Evolutionary conservation across 192 early-diverging fungal genomes (phyloP).

Genomic region (Coemansia sp.): DNA sequence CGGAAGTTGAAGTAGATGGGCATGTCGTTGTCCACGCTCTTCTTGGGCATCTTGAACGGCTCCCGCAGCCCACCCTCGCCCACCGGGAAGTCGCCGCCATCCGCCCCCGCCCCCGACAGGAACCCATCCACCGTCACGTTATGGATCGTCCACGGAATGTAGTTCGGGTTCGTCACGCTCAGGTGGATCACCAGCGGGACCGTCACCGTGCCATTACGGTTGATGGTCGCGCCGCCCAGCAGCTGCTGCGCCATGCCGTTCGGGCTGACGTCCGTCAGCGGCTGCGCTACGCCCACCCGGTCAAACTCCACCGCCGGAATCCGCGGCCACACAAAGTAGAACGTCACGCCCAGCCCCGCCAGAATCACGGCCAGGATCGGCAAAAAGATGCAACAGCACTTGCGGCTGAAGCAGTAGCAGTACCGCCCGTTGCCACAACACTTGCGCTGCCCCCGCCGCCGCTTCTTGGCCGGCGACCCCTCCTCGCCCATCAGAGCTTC

Average conservation of each 20-base stretch:
- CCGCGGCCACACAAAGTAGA: slow-evolving; percentile 50
- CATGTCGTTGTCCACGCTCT: slow-evolving; percentile 30
- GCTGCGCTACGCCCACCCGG: slow-evolving; percentile 19
- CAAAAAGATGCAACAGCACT: slow-evolving; percentile 41
- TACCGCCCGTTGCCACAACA: slow-evolving; percentile 48
- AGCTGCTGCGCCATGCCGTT: slow-evolving; percentile 16
- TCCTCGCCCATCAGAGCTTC: slow-evolving; percentile 4
- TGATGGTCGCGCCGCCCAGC: slow-evolving; percentile 20
- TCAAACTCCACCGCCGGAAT: slow-evolving; percentile 37
- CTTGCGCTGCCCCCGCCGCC: slow-evolving; percentile 5
- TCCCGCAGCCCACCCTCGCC: slow-evolving; percentile 34
- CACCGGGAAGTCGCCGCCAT: slow-evolving; percentile 39
- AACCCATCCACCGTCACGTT: slow-evolving; percentile 49
- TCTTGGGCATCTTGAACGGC: slow-evolving; percentile 47
- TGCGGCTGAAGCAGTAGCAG: slow-evolving; percentile 46
- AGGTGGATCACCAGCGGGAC: slow-evolving; percentile 50
- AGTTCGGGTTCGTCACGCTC: slow-evolving; percentile 51
- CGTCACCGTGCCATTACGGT: slow-evolving; percentile 42
- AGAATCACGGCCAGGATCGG: slow-evolving; percentile 36
- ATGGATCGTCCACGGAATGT: slow-evolving; percentile 51
- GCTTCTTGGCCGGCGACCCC: slow-evolving; percentile 16
- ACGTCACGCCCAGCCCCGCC: slow-evolving; percentile 39
- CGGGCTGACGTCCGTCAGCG: neutral
- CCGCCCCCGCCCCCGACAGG: slow-evolving; percentile 16
- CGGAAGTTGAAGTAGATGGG: slow-evolving; percentile 43